Evolutionary conservation across 2,329 filamentous ascomycete species (phyloP), one percentile per base, ranked within the genome.

Genomic region (Dactylellina haptotyla): DNA sequence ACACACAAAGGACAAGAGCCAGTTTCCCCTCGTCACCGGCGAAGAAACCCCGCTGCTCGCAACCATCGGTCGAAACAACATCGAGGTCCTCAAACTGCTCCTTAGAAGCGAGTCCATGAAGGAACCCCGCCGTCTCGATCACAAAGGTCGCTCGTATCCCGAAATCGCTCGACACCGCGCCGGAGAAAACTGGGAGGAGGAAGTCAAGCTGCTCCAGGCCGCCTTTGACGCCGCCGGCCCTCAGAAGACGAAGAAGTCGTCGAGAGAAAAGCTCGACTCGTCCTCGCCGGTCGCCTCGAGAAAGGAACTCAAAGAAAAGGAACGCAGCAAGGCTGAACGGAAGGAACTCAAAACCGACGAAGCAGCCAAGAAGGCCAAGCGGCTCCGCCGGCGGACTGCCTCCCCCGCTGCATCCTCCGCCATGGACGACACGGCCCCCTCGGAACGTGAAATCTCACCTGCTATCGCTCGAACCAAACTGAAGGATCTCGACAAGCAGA

Each of bases 31-130:
- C 59, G 84, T 85, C 26, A 82, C 85, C 43, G 93, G 95, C 66
- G 89, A 91, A 78, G 90, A 93, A 57, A 98, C 94, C 0, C 95
- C 95, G 0, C 96, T 99, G 84, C 86, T 97, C 37, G 93, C 93
- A 69, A 93, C 95, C 1, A 97, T 99, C 76, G 94, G 95, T 14
- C 90, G 94, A 77, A 87, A 87, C 3, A 95, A 97, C 77, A 86
- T 95, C 54, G 90, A 92, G 76, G 92, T 97, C 66, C 88, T 99
- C 46, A 87, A 90, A 66, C 83, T 97, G 9, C 85, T 97, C 5
- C 83, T 97, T 4, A 88, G 89, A 71, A 83, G 83, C 14, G 77
- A 77, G 32, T 77, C 77, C 20, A 84, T 85, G 25, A 97, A 98
- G 79, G 89, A 99, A 77, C 93, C 95, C 0, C 92, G 91, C 0